Percentiles rank a stretch among this genome's conserved stretches.
Evolutionary conservation across 169 alveolate genomes (phyloP).

Genomic region (Plasmodium yoelii): DNA sequence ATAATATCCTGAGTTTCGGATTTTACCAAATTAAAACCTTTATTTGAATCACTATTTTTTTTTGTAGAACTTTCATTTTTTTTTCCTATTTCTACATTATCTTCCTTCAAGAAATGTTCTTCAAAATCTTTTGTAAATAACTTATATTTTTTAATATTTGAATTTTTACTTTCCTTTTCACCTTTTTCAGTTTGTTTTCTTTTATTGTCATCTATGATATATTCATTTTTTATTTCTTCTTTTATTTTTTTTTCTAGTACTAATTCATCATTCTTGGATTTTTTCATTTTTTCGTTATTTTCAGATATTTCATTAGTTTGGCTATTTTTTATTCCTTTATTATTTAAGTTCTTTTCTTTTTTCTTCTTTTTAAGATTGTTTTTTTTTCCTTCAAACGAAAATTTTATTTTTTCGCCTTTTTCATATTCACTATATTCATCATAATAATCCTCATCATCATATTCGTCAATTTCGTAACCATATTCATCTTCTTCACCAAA

Average conservation of each 20-base stretch:
- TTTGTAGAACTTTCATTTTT: constrained; percentile 23
- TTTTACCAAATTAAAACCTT: constrained; percentile 1
- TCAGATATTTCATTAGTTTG: background rate
- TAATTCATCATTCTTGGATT: background rate
- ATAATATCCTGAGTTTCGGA: constrained; percentile 48
- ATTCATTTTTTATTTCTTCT: background rate
- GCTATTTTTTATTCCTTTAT: background rate
- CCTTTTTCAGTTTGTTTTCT: background rate
- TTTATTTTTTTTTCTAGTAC: background rate
- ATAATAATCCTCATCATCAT: background rate
- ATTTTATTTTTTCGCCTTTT: background rate
- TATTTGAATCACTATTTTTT: constrained; percentile 13
- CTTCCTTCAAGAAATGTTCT: constrained; percentile 69
- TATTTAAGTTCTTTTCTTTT: background rate
- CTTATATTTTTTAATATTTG: constrained; percentile 44
- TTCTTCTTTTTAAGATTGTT: background rate
- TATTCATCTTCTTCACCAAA: background rate
- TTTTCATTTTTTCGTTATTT: background rate
- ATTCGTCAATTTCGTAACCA: background rate
- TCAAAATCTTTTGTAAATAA: constrained; percentile 77
- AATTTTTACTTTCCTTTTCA: constrained; percentile 26
- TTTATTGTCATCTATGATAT: background rate
- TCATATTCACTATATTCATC: background rate
- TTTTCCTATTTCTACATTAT: constrained; percentile 25
- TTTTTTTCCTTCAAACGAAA: background rate